Conservation (phyloP, 768 basidiomycete genomes). For the Mycena belliarum region DNA sequence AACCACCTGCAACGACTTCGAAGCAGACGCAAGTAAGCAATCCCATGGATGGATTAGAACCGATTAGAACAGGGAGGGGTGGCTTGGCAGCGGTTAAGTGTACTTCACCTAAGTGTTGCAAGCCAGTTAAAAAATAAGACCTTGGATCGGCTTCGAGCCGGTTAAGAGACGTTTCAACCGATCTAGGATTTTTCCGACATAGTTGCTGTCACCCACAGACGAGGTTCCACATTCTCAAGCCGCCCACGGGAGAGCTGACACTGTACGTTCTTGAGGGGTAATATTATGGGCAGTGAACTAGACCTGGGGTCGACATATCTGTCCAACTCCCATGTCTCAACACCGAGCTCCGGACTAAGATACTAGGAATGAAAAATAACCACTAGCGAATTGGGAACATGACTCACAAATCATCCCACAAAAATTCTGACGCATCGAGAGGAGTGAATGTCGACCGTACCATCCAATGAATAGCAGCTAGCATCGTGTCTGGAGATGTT, state of each 20-base stretch:
- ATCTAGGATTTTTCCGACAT: no score
- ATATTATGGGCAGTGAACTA: slow-evolving; percentile 10
- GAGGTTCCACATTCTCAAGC: slow-evolving; percentile 5
- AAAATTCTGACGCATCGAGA: slow-evolving; percentile 1
- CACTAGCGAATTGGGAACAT: no score
- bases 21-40: no score
- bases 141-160: no score
- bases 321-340: slow-evolving; percentile 20
- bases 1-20: no score
- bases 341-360: slow-evolving; percentile 24
- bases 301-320: background rate
- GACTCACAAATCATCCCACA: slow-evolving; percentile 22
- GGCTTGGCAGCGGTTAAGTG: no score
- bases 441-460: background rate
- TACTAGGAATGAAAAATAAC: no score
- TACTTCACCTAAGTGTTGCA: no score
- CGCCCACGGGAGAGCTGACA: slow-evolving; percentile 21
- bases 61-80: no score
- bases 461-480: background rate
- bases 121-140: no score
- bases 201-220: slow-evolving; percentile 24
- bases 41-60: no score
- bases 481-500: background rate
- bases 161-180: no score
- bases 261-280: slow-evolving; percentile 19